Conservation (phyloP, 176 grass and related monocot species). For the Carex littledalei region DNA sequence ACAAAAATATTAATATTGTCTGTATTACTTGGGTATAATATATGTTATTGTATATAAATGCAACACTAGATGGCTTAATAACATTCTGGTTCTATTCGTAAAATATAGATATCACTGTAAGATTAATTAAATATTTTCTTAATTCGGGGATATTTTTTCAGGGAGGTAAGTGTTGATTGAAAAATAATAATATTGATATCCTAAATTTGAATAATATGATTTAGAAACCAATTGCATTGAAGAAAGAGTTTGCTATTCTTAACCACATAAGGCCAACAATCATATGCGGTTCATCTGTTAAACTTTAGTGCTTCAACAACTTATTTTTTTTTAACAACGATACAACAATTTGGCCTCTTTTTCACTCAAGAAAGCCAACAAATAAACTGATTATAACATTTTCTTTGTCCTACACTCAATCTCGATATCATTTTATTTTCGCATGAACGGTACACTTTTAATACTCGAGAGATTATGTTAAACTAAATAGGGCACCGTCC, state of each 20-base stretch:
- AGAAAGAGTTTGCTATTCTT: background rate
- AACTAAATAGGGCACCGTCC: conserved; percentile 45
- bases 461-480: background rate
- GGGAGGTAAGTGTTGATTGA: background rate
- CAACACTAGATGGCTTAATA: too few species aligned
- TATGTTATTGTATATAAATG: too few species aligned
- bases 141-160: background rate
- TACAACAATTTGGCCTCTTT: background rate
- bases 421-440: background rate
- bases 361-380: background rate
- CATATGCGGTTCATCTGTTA: background rate
- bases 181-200: background rate
- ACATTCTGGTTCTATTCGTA: too few species aligned
- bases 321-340: background rate
- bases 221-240: background rate
- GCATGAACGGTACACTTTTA: background rate
- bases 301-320: background rate
- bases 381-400: background rate
- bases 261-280: background rate
- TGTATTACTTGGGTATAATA: too few species aligned
- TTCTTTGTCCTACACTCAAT: conserved; percentile 13
- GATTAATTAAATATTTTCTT: too few species aligned
- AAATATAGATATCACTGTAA: too few species aligned
- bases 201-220: background rate
- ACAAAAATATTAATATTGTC: background rate